Conservation (phyloP, 2,329 filamentous ascomycete genomes). For the Trichoderma brevicompactum region DNA sequence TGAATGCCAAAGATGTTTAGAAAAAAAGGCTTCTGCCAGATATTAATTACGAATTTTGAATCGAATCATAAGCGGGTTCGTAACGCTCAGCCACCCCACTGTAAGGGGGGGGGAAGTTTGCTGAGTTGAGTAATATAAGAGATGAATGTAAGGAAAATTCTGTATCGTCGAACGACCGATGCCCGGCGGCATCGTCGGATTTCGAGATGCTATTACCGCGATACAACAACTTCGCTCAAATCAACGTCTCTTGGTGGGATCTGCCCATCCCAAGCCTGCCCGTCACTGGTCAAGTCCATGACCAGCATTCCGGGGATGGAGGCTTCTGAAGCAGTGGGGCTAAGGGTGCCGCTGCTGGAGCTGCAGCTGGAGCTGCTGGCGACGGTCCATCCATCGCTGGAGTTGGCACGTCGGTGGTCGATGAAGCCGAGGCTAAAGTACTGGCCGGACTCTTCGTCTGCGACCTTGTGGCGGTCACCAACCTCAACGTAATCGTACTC, state of each 20-base stretch:
- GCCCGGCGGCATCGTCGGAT: conserved; percentile 31
- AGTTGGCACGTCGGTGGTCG: conserved; percentile 49
- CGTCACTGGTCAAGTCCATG: conserved; percentile 45
- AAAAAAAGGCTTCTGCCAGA: conserved; percentile 39
- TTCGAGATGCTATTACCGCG: conserved; percentile 37
- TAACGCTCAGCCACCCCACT: conserved; percentile 17
- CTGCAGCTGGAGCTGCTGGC: conserved; percentile 75
- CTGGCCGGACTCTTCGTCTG: conserved; percentile 54
- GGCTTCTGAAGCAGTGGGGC: conserved; percentile 54
- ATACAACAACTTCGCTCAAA: conserved; percentile 51
- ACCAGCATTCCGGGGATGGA: conserved; percentile 42
- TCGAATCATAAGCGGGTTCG: conserved; percentile 38
- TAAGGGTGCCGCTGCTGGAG: conserved; percentile 55
- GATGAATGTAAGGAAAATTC: conserved; percentile 3
- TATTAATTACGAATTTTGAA: conserved; percentile 38
- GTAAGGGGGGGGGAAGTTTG: conserved; percentile 19
- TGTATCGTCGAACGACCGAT: conserved; percentile 7
- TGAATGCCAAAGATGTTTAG: conserved; percentile 48
- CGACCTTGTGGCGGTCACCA: conserved; percentile 61
- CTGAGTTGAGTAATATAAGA: conserved; percentile 12
- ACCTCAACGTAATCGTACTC: conserved; percentile 93
- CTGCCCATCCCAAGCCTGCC: conserved; percentile 46
- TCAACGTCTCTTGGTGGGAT: conserved; percentile 49
- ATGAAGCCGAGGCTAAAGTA: conserved; percentile 54
- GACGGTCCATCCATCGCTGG: conserved; percentile 89